Conservation (phyloP, 768 basidiomycete genomes). For the Rhizopogon sp. region DNA sequence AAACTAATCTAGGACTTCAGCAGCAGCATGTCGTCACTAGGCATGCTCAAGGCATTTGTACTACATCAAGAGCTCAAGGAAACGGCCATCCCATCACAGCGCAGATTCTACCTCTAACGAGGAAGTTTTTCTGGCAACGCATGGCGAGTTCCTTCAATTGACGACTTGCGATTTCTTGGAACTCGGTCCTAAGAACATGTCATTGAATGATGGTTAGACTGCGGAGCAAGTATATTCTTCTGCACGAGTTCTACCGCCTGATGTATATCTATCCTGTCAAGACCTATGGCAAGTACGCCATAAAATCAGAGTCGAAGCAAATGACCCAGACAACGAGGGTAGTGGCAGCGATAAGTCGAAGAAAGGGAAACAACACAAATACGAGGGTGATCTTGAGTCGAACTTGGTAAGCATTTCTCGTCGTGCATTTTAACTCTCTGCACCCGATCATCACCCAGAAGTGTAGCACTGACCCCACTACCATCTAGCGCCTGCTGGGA, state of each 20-base stretch:
- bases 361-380: conserved; percentile 86
- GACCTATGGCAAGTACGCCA: conserved; percentile 70
- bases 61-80: conserved; percentile 94
- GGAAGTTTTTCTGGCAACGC: conserved; percentile 96
- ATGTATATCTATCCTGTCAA: conserved; percentile 98
- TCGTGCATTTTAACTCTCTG: conserved; percentile 99
- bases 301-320: conserved; percentile 45
- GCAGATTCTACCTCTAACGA: conserved; percentile 83
- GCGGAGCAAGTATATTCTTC: conserved; percentile 98
- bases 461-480: conserved; percentile 99
- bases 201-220: conserved; percentile 92
- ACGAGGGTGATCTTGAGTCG: conserved; percentile 96
- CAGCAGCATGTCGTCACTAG: conserved; percentile 68
- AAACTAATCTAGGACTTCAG: conserved; percentile 59
- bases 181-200: conserved; percentile 74
- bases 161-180: neutral
- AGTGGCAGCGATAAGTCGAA: conserved; percentile 37
- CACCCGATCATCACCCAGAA: conserved; percentile 99
- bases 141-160: conserved; percentile 52
- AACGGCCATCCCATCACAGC: conserved; percentile 96
- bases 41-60: conserved; percentile 80
- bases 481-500: conserved; percentile 67
- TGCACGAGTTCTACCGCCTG: conserved; percentile 94
- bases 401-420: conserved; percentile 96
- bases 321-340: conserved; percentile 49